A percentile compares a stretch with the other conserved stretches of the same genome.
Evolutionary conservation across 2,329 filamentous ascomycete species (phyloP).

Genomic region (Curvularia sp.): DNA sequence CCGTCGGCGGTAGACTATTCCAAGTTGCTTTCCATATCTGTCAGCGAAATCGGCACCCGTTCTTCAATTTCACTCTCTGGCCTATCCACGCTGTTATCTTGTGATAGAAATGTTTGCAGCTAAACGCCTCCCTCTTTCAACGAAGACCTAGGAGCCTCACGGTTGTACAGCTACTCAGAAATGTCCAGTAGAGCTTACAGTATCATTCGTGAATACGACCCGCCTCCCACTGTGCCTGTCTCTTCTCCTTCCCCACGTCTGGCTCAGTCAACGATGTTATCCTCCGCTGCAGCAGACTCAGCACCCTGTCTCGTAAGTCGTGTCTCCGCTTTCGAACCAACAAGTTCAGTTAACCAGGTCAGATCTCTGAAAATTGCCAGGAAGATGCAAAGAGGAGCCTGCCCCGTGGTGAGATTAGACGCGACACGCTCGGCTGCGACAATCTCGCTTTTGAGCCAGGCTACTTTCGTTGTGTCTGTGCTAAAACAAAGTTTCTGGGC

Average conservation of each 20-base stretch:
- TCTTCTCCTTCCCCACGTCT: neutral
- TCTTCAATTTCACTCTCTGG: neutral
- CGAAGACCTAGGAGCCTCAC: neutral
- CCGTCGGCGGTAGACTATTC: neutral
- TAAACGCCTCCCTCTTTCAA: neutral
- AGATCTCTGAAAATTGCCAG: conserved; percentile 16
- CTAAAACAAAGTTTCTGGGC: neutral
- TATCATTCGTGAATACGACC: neutral
- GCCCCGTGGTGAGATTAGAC: neutral
- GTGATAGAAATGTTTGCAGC: neutral
- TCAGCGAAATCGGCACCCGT: neutral
- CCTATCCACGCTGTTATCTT: neutral
- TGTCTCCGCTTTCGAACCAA: no score
- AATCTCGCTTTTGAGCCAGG: neutral
- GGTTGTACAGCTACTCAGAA: neutral
- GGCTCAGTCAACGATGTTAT: no score
- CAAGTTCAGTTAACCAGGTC: neutral
- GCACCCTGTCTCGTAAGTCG: conserved; percentile 1
- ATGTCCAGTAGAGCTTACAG: neutral
- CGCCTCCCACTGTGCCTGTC: neutral
- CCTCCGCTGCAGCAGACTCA: neutral
- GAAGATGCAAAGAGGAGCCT: neutral
- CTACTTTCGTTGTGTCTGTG: conserved; percentile 17
- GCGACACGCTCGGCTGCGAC: conserved; percentile 5
- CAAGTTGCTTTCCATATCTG: neutral